Evolutionary conservation across 2,329 filamentous ascomycete genomes (phyloP), one percentile per base, ranked within the genome.

Genomic region (Biscogniauxia sp.): DNA sequence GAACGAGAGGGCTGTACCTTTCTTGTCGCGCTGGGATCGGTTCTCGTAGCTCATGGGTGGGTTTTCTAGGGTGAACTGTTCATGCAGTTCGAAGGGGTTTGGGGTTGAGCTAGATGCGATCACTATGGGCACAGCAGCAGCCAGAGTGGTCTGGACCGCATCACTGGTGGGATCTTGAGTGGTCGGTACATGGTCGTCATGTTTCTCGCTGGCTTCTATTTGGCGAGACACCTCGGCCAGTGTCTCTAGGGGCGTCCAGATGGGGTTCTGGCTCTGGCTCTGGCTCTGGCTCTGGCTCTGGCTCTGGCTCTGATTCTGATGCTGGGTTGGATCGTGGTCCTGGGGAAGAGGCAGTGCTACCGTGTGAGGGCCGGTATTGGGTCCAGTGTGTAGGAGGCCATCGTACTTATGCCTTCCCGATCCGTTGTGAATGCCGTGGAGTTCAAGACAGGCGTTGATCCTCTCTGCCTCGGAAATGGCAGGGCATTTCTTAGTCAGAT

Each of bases 211-310:
- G 17, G 87, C 79, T 67, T 90, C 90, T 60, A 95, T 85, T 73
- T 91, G 91, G 55, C 92, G 85, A 55, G 93, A 96, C 0, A 93
- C 93, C 76, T 97, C 93, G 32, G 93, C 93, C 20, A 97, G 81
- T 5, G 93, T 93, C 73, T 96, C 91, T 45, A 97, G 80, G 1
- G 91, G 91, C 63, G 91, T 92, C 82, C 92, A 92, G 66, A 87
- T 86, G 66, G 86, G 84, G 64, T 80, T 80, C 58, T 75, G 74
- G 45, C 73, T 72, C 60, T 74, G 70, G 1, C 82, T 80, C 7
- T 80, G 70, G 20, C 78, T 75, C 53, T 73, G 69, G 25, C 52
- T 53, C 19, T 56, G 51, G n/a, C 37, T 15, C 28, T 61, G 54
- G 25, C 52, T 53, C 17, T 56, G 51, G n/a, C 37, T 8, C 28